These are phyloP conservation scores for Rickenella mellea DNA, from an alignment of 768 basidiomycete species.

Conservation along the genomic window DNA sequence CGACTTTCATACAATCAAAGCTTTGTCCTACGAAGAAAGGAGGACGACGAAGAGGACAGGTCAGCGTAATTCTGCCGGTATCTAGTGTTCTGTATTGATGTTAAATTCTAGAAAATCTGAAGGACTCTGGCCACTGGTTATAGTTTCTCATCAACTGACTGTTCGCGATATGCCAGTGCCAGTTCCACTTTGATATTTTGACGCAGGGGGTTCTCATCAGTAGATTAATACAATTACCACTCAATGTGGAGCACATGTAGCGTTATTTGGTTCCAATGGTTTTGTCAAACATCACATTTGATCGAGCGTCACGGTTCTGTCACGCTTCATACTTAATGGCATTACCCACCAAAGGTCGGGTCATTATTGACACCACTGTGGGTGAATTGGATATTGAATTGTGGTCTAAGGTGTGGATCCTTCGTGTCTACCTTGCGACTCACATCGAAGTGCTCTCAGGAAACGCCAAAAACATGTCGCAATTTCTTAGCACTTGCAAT, in stretches of 20 bases:
- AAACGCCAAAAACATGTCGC: conserved; percentile 90
- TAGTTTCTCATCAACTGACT: conserved; percentile 21
- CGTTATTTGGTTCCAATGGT: neutral
- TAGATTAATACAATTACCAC: no score
- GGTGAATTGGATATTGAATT: conserved; percentile 87
- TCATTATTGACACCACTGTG: conserved; percentile 80
- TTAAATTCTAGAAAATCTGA: conserved; percentile 5
- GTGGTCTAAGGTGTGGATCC: conserved; percentile 68
- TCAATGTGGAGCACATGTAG: neutral
- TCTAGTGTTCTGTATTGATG: neutral
- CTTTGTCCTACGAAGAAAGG: conserved; percentile 21
- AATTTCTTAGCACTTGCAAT: conserved; percentile 84
- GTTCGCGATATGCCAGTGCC: no score
- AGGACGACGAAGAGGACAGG: conserved; percentile 18
- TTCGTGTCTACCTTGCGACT: neutral
- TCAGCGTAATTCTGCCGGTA: neutral
- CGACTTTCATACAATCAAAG: conserved; percentile 17
- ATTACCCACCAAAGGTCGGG: conserved; percentile 76
- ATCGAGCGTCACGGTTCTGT: no score
- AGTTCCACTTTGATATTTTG: no score
- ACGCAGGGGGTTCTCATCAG: no score
- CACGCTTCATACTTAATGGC: conserved; percentile 40
- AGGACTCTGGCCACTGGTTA: conserved; percentile 21
- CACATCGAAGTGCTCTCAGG: conserved; percentile 34
- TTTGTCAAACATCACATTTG: neutral